Conservation (phyloP, 2,329 filamentous ascomycete genomes). For the Graphilbum sp. region DNA sequence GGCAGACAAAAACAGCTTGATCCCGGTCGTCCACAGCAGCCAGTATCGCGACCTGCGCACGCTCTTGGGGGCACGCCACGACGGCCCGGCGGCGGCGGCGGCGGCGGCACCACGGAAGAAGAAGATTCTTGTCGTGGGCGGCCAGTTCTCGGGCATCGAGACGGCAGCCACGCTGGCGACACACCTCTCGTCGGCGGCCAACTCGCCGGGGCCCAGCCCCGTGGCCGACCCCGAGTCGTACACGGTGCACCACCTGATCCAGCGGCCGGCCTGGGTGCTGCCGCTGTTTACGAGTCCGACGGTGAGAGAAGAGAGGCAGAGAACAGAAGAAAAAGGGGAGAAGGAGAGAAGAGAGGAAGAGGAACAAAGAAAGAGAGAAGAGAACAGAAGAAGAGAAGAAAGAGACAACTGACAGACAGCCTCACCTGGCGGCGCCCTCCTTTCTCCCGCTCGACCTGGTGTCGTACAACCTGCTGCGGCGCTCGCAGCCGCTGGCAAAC, state of each 20-base stretch:
- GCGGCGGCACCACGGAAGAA: constrained; percentile 18
- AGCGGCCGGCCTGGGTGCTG: constrained; percentile 57
- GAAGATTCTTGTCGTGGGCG: constrained; percentile 60
- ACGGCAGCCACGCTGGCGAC: constrained; percentile 56
- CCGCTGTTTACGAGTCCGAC: constrained; percentile 39
- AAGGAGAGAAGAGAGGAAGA: too few species aligned
- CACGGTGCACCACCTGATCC: constrained; percentile 50
- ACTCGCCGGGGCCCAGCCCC: constrained; percentile 28
- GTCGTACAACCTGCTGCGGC: constrained; percentile 52
- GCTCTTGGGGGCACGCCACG: constrained; percentile 21
- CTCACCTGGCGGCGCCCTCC: constrained; percentile 29
- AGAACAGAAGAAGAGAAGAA: too few species aligned
- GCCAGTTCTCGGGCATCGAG: constrained; percentile 71
- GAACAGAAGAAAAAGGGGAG: too few species aligned
- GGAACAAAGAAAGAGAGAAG: too few species aligned
- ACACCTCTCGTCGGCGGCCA: constrained; percentile 47
- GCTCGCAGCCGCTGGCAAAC: constrained; percentile 43
- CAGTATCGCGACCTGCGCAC: constrained; percentile 38
- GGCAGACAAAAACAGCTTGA: constrained; percentile 8
- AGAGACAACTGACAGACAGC: too few species aligned
- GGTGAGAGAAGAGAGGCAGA: constrained; percentile 21
- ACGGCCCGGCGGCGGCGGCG: not conserved
- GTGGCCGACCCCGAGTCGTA: constrained; percentile 30
- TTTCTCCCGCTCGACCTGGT: constrained; percentile 60
- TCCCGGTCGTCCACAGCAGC: constrained; percentile 52